Base-by-base conservation (phyloP, 1,139 yeast species). In the Geotrichum citri-aurantii region DNA sequence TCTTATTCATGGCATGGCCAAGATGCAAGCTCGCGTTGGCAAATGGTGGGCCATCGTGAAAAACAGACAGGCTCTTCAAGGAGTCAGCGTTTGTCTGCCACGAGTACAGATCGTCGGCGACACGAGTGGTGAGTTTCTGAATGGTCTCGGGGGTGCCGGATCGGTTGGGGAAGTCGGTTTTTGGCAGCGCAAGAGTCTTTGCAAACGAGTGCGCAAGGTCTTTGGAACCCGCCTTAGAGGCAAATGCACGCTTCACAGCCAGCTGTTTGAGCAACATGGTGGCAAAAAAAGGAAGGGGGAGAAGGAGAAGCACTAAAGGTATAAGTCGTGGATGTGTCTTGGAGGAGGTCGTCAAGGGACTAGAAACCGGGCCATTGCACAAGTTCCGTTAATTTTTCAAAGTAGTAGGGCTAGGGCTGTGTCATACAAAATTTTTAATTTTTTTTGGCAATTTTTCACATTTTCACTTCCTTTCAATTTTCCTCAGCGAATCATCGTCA, bases 21-120 rank as follows among this genome's bases (percentile, higher is more conserved):
- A 92, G 73, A 70, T 93, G 99, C 27, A 93, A 76, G 62, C 86
- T 90, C 3, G 98, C 99, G 69, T 93, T 93, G 12, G 99, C 98
- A 73, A 92, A 93, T 0, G 99, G 99, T 0, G 99, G 99, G 0
- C 99, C 99, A 73, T 93, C 99, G 65, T 92, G 98, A 3, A 93
- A 75, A 1, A 87, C 79, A 65, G 89, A 90, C n/a, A 77, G 42
- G 52, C 57, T 54, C 44, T 56, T 54, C 5, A 57, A 54, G n/a
- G 26, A 31, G 23, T 44, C 44, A 10, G 56, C 27, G 11, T 54
- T 48, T 31, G 47, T 23, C 37, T 80, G 82, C 81, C 82, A 78
- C 21, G 68, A 55, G 64, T 80, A 80, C 46, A 80, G 64, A 2
- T 76, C 71, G 1, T 68, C 64, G 12, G 80, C 73, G 0, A 77